Base-by-base conservation (phyloP, 2,329 filamentous ascomycete species). In the Aspergillus pseudoglaucus region DNA sequence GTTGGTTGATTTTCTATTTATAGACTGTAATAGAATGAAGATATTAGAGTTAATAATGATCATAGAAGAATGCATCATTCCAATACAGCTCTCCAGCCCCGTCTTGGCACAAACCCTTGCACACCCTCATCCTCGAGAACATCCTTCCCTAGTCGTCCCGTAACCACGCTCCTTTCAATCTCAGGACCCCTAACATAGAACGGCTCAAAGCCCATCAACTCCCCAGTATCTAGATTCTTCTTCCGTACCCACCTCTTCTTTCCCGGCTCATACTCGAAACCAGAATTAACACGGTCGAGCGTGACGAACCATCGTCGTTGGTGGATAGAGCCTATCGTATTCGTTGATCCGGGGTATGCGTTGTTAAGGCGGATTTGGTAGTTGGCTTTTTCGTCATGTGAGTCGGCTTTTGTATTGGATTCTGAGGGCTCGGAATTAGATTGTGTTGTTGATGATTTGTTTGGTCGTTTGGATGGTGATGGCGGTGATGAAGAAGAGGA, bases 241-340 rank as follows among this genome's bases (percentile, higher is more conserved):
- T 46, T 59, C 7, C 61, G 60, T 6, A 52, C 53, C 68, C 68
- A 70, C 3, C 41, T 44, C 35, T 60, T 59, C 38, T 55, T 53
- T 18, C 46, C 47, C 2, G 46, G n/a, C 5, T 37, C 22, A n/a
- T 44, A 42, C 2, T 43, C 32, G 47, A 87, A 85, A 4, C 83
- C 83, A 44, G 77, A 81, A 4, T 73, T 76, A 22, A 59, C 61
- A 10, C 80, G 72, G 57, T 88, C 84, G 1, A 88, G 69, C 9
- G 78, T 78, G 15, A 87, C 57, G 50, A 80, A 85, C 85, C 83
- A 88, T 38, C 74, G 72, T 4, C 84, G 75, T 61, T 87, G 83
- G 56, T 87, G 78, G 3, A 87, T 70, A 33, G 83, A 86, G 5
- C 78, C 80, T 37, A 88, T 82, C 2, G 74, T 78, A 57, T 88